Evolutionary conservation across 495 filamentous ascomycete genomes (phyloP).

Genomic region (Penicillium macrosclerotiorum): DNA sequence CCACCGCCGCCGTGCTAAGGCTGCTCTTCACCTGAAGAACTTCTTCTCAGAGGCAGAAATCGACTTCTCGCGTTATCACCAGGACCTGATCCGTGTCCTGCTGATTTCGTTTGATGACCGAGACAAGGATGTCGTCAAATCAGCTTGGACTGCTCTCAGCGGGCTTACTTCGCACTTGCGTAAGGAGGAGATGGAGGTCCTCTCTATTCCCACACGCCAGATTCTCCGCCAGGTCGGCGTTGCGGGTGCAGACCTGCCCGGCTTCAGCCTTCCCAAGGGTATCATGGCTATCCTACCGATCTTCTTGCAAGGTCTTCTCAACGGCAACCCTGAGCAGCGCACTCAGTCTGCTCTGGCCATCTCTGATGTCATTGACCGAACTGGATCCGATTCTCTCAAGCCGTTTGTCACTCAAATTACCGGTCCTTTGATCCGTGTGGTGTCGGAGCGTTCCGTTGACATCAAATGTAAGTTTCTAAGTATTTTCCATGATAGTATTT

Average conservation of each 20-base stretch:
- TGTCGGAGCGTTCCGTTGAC: conserved; percentile 91
- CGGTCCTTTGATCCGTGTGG: conserved; percentile 93
- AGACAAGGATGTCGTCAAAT: conserved; percentile 83
- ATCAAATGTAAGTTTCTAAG: conserved; percentile 62
- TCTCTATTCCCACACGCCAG: conserved; percentile 84
- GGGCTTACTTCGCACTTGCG: conserved; percentile 83
- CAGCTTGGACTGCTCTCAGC: conserved; percentile 85
- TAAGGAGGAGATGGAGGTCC: conserved; percentile 97
- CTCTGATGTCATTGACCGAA: conserved; percentile 91
- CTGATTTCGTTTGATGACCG: conserved; percentile 88
- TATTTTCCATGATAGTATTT: not conserved
- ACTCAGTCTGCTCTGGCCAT: conserved; percentile 90
- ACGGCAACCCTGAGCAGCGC: conserved; percentile 86
- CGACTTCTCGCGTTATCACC: conserved; percentile 92
- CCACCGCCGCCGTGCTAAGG: conserved; percentile 73
- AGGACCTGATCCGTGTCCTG: conserved; percentile 84
- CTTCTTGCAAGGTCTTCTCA: conserved; percentile 96
- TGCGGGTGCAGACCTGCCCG: conserved; percentile 76
- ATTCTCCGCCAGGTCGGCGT: conserved; percentile 84
- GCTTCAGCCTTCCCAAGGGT: conserved; percentile 92
- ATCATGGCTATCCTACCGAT: conserved; percentile 96
- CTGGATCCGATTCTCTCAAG: conserved; percentile 76
- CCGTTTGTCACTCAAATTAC: conserved; percentile 97
- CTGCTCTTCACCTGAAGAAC: conserved; percentile 77
- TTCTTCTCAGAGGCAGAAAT: conserved; percentile 82